Base-by-base conservation (phyloP, 345 rosid species). In the Durio zibethinus region DNA sequence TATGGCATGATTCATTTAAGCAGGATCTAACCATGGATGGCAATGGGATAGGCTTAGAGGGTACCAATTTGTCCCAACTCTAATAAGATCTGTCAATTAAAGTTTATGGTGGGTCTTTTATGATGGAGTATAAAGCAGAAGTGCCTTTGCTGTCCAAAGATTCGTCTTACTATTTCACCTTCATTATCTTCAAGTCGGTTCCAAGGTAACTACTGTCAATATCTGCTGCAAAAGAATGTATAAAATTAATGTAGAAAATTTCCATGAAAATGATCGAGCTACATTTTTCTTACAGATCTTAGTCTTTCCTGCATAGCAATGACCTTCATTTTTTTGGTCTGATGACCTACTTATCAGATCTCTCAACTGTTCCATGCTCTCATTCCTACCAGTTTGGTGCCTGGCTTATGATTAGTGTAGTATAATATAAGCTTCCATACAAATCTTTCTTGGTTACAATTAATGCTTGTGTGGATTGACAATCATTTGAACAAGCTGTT, bases 171-270 rank as follows among this genome's bases (percentile, higher is more conserved):
- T 76, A 53, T 63, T 76, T 73, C 78, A 71, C 81, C 79, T 67
- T 53, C 63, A 42, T 75, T 79, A 35, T 67, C 80, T 53, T 63
- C 80, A 65, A 59, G 64, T 75, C 73, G 66, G 76, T 74, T 71
- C 21, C 61, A 67, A 83, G 90, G 87, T 88, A 88, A 79, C 76
- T 54, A 67, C 75, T 15, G 77, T 29, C 25, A 23, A 23, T 78
- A 57, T 78, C 54, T 73, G 72, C 40, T 67, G 71, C 67, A 63
- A 63, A 53, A 33, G 53, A 79, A 47, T 62, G 31, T 57, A 68
- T 15, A 16, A 77, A 29, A 72, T 42, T 42, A 27, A 18, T 35
- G 29, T 23, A n/a, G 10, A 25, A n/a, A n/a, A n/a, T n/a, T n/a
- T n/a, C n/a, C 14, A 20, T n/a, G 40, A 47, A 69, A 47, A 70